A percentile compares a stretch with the other conserved stretches of the same genome.
phyloP scores from a whole-genome alignment of 2,329 filamentous ascomycete species.

The Colletotrichum gloeosporioides region DNA sequence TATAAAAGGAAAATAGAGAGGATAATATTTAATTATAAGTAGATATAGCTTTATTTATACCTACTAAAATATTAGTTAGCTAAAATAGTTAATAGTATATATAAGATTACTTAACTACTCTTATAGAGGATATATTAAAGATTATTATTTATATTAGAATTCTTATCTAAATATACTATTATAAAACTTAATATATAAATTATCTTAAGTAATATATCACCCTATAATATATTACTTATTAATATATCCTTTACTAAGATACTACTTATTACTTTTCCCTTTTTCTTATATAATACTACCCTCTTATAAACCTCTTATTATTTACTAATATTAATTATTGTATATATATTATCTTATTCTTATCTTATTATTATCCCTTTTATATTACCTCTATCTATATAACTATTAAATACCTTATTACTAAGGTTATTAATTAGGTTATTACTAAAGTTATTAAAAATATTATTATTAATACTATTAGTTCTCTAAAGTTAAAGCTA shows the following conservation, averaged over 20 bases:
- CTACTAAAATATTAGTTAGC: accelerated
- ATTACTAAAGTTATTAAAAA: no score
- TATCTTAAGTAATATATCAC: neutral
- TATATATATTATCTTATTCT: neutral
- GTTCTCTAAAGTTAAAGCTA: no score
- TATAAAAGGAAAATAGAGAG: neutral
- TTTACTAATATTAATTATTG: no score
- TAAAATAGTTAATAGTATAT: neutral
- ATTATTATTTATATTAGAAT: no score
- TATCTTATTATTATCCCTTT: no score
- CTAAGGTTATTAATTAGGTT: neutral
- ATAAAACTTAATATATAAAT: no score
- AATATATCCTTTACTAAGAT: no score
- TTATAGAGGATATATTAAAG: no score
- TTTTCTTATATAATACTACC: neutral
- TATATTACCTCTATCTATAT: neutral
- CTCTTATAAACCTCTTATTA: neutral
- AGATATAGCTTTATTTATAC: neutral
- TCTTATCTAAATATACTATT: no score
- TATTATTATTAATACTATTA: neutral
- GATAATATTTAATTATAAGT: neutral
- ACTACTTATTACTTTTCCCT: neutral
- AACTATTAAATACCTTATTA: neutral
- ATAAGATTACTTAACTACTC: neutral
- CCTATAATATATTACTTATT: neutral